Evolutionary conservation across 306 rosid genomes (phyloP).

Genomic region (Dalbergia cultrata): DNA sequence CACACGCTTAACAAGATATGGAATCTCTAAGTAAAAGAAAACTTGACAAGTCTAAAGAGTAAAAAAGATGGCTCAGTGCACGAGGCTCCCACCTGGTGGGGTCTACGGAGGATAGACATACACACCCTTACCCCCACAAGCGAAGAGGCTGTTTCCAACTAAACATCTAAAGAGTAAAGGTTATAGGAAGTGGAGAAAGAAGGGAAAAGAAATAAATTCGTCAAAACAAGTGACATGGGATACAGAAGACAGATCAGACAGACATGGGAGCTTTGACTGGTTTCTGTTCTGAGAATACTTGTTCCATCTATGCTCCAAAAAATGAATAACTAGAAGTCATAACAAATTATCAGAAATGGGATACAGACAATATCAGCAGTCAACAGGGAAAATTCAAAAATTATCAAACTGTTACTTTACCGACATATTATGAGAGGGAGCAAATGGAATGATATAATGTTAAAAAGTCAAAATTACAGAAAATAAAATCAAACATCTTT

Average conservation of each 20-base stretch:
- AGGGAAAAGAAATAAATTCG: background rate
- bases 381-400: background rate
- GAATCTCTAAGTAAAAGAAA: background rate
- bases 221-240: background rate
- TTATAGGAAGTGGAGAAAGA: background rate
- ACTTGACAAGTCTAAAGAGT: background rate
- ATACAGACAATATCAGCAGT: background rate
- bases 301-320: background rate
- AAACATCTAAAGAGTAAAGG: background rate
- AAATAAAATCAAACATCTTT: background rate
- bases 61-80: too few relatives aligned
- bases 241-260: conserved; percentile 18
- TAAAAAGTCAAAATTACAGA: background rate
- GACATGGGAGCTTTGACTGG: background rate
- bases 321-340: background rate
- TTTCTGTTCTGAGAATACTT: background rate
- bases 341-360: background rate
- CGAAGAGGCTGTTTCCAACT: too few relatives aligned
- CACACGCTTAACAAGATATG: background rate
- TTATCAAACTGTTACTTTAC: background rate
- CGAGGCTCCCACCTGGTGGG: too few relatives aligned
- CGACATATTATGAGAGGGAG: background rate
- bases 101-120: too few relatives aligned
- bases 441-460: conserved; percentile 7
- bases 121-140: too few relatives aligned